Conservation (phyloP, 805 yeast species). For the Candida qinlingensis region DNA sequence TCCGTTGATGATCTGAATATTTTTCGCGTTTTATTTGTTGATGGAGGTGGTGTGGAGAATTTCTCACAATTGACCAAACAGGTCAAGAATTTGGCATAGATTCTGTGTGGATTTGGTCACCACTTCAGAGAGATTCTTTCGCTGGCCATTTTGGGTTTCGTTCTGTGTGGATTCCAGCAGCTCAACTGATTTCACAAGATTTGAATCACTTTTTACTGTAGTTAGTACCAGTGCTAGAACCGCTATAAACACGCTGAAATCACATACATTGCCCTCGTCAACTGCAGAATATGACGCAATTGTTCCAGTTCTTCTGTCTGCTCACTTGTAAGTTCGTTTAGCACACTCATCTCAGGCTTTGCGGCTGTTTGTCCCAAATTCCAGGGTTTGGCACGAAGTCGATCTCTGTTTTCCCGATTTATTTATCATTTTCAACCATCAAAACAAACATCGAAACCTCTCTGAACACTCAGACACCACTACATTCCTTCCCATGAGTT, state of each 20-base stretch:
- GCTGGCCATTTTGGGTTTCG: not conserved
- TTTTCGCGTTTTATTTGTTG: slow-evolving; percentile 1
- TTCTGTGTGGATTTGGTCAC: slow-evolving; percentile 1
- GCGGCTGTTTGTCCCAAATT: no score
- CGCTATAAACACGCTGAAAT: not conserved
- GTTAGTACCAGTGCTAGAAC: no score
- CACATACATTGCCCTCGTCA: slow-evolving; percentile 9
- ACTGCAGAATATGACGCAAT: slow-evolving; percentile 5
- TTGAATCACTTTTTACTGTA: slow-evolving; percentile 4
- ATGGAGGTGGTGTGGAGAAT: not conserved
- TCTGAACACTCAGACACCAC: not conserved
- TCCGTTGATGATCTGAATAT: not conserved
- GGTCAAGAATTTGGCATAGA: slow-evolving; percentile 3
- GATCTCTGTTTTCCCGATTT: not conserved
- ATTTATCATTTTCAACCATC: not conserved
- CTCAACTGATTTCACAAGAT: slow-evolving; percentile 1
- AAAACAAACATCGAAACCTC: not conserved
- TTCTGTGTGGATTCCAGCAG: not conserved
- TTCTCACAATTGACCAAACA: slow-evolving; percentile 3
- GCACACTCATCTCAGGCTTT: no score
- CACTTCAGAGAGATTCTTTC: slow-evolving; percentile 1
- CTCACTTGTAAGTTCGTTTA: not conserved
- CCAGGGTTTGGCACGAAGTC: not conserved
- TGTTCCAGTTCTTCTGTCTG: slow-evolving; percentile 2
- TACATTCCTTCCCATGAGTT: slow-evolving; percentile 27